phyloP scores from a whole-genome alignment of 768 basidiomycete species.

The Cystobasidiopsis lactophilus region DNA sequence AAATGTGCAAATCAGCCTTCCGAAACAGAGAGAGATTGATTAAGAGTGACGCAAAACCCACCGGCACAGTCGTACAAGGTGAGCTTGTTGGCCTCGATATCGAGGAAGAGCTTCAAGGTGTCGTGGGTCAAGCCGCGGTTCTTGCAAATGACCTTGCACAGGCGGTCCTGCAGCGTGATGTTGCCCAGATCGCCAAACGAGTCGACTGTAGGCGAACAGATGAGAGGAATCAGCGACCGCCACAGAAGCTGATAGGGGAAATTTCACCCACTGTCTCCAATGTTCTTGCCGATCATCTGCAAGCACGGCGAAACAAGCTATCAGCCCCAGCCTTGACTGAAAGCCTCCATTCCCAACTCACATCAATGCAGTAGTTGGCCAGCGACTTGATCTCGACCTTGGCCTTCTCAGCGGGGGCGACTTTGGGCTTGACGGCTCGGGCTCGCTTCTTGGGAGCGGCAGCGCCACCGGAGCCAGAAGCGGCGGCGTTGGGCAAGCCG shows the following conservation, averaged over 20 bases:
- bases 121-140: conserved; percentile 39
- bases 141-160: conserved; percentile 31
- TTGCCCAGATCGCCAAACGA: conserved; percentile 66
- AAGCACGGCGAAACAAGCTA: conserved; percentile 1
- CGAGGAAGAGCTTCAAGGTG: conserved; percentile 69
- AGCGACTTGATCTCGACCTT: conserved; percentile 44
- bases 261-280: conserved; percentile 61
- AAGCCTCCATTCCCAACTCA: conserved; percentile 22
- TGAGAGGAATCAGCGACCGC: not conserved
- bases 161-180: conserved; percentile 61
- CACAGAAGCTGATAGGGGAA: conserved; percentile 50
- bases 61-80: conserved; percentile 75
- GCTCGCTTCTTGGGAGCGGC: conserved; percentile 41
- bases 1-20: not conserved
- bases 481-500: conserved; percentile 28
- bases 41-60: too few relatives aligned
- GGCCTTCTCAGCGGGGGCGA: conserved; percentile 40
- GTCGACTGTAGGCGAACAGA: conserved; percentile 25
- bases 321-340: not conserved
- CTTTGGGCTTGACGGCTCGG: conserved; percentile 21
- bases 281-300: conserved; percentile 61
- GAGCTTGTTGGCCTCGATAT: conserved; percentile 41
- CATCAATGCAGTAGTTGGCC: conserved; percentile 60
- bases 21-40: not conserved
- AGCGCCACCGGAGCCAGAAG: too few relatives aligned